Conservation (phyloP, 345 rosid genomes). For the Lumnitzera littorea region DNA sequence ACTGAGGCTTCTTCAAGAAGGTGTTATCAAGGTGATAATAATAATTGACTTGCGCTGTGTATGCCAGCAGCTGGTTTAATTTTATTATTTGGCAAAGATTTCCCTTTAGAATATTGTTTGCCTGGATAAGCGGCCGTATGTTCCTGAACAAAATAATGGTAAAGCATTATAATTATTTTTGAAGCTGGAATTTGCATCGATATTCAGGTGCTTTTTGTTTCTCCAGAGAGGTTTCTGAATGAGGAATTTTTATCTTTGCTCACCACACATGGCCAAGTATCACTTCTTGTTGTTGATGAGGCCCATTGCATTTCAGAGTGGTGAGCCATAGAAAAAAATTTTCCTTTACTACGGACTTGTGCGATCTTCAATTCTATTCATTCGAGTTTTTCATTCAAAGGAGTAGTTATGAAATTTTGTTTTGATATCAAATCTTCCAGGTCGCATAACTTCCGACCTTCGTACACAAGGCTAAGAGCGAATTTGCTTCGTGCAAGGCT, state of each 20-base stretch:
- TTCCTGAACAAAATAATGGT: neutral
- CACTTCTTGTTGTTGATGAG: conserved; percentile 94
- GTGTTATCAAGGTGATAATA: conserved; percentile 54
- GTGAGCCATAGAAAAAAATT: conserved; percentile 34
- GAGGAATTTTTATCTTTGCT: conserved; percentile 62
- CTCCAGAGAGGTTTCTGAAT: conserved; percentile 86
- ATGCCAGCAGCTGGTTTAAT: neutral
- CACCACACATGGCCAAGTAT: conserved; percentile 37
- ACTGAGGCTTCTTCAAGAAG: conserved; percentile 52
- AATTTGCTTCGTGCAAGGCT: conserved; percentile 60
- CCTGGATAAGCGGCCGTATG: no score
- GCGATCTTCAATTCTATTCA: neutral
- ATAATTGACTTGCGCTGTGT: neutral
- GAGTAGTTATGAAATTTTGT: conserved; percentile 1
- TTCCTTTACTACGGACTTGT: conserved; percentile 4
- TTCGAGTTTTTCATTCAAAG: neutral
- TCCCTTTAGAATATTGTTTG: no score
- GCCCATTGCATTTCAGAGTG: conserved; percentile 98
- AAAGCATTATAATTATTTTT: neutral
- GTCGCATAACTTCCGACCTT: conserved; percentile 98
- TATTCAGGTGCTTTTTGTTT: conserved; percentile 86
- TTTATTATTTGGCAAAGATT: neutral
- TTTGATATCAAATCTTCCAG: conserved; percentile 25
- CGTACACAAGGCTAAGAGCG: conserved; percentile 94
- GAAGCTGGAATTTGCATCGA: neutral